Evolutionary conservation across 768 basidiomycete genomes (phyloP), one percentile per base, ranked within the genome.

Genomic region (Tulasnella sp.): DNA sequence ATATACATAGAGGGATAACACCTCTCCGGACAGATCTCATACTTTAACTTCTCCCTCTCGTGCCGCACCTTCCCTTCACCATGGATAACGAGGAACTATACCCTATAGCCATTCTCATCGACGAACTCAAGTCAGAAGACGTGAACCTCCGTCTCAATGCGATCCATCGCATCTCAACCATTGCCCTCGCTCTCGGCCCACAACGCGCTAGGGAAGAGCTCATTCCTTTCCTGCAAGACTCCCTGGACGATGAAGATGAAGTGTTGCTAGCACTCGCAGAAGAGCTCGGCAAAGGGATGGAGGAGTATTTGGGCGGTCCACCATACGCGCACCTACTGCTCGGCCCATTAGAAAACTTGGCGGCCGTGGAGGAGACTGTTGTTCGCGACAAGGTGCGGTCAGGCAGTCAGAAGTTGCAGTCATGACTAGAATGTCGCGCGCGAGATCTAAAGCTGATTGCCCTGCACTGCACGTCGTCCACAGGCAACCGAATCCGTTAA

Each of bases 221-320:
- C 82, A 90, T 99, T 81, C 95, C 96, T 1, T 99, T 99, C 88
- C 90, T 99, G 77, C 95, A 96, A 87, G 97, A 99, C 84, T 97
- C 96, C n/a, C 92, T 99, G 82, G 98, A 99, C 85, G 98, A 99
- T 84, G 98, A 99, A 86, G 98, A 99, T 85, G 98, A 99, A 84
- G 97, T 99, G 40, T 88, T 99, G 58, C 89, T 99, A 71, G 97
- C 97, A 7, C 88, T 99, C 75, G 96, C 97, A 27, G 97, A 99
- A 82, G 98, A 99, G 84, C 87, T 99, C 31, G 98, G 98, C 58
- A 90, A 90, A 84, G 92, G 90, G 84, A 97, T 99, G 82, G 93
- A 96, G 83, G 94, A 99, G 81, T 99, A 98, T 84, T 90, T 98
- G 77, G 98, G 98, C 44, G 98, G 98, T 19, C 89, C 89, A 38